Conservation (phyloP, 495 filamentous ascomycete genomes). For the Penicillium riverlandense region DNA sequence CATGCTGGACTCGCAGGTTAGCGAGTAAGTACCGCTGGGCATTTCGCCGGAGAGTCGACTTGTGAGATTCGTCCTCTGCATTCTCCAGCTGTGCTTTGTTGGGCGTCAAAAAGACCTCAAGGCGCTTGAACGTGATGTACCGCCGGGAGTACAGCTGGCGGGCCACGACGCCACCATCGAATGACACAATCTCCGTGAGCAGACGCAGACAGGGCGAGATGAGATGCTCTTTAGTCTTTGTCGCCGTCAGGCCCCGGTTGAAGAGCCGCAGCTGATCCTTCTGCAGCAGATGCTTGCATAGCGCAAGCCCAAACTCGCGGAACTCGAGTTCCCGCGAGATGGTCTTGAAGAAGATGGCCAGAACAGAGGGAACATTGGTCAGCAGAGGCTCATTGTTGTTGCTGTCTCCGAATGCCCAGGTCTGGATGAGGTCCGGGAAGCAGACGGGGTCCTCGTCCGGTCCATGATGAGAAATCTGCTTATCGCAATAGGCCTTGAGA, state of each 20-base stretch:
- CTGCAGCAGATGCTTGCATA: conserved; percentile 68
- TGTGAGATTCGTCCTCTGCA: conserved; percentile 44
- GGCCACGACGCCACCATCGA: conserved; percentile 74
- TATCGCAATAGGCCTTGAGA: conserved; percentile 66
- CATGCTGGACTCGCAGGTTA: conserved; percentile 62
- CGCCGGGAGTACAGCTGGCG: conserved; percentile 61
- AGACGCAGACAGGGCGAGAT: conserved; percentile 78
- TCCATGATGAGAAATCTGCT: conserved; percentile 47
- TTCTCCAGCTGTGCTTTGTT: conserved; percentile 42
- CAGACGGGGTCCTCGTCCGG: conserved; percentile 52
- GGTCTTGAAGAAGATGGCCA: conserved; percentile 69
- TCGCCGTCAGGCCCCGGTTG: conserved; percentile 61
- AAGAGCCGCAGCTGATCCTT: conserved; percentile 67
- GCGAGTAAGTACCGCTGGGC: conserved; percentile 69
- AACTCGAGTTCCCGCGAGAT: conserved; percentile 65
- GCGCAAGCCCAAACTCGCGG: conserved; percentile 56
- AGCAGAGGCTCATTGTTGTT: conserved; percentile 67
- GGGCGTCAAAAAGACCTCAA: conserved; percentile 48
- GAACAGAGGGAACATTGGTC: conserved; percentile 64
- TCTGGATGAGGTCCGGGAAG: conserved; percentile 67
- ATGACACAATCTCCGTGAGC: conserved; percentile 67
- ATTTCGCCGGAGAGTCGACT: conserved; percentile 67
- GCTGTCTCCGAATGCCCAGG: conserved; percentile 68
- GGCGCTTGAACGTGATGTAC: conserved; percentile 63
- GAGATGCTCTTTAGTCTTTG: conserved; percentile 71